These are phyloP conservation scores for Zoysia japonica DNA, from an alignment of 176 grass and related monocot genomes.

Conservation along the genomic window DNA sequence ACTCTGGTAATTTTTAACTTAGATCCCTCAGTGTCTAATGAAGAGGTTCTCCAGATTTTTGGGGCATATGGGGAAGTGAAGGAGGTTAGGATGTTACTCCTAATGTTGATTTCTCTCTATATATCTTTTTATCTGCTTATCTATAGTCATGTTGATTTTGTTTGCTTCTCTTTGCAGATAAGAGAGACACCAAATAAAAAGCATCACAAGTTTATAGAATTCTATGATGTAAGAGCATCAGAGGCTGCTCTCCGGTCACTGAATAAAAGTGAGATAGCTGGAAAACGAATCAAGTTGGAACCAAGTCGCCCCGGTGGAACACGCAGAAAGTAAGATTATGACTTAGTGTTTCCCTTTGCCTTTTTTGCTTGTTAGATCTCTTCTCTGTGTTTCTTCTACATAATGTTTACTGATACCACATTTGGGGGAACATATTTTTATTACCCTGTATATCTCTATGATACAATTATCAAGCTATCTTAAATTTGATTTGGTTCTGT, in stretches of 20 bases:
- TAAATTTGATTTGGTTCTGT: slow-evolving; percentile 9
- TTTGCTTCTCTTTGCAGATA: slow-evolving; percentile 55
- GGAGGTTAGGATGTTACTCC: slow-evolving; percentile 55
- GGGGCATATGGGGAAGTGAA: slow-evolving; percentile 93
- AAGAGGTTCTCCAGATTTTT: slow-evolving; percentile 77
- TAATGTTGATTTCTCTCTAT: slow-evolving; percentile 13
- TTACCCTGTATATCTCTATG: not conserved
- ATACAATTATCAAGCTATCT: not conserved
- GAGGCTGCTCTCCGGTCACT: slow-evolving; percentile 85
- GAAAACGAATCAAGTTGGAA: slow-evolving; percentile 91
- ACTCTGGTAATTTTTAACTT: slow-evolving; percentile 95
- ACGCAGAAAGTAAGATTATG: slow-evolving; percentile 73
- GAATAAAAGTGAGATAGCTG: slow-evolving; percentile 95
- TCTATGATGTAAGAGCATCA: slow-evolving; percentile 91
- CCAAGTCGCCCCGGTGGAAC: slow-evolving; percentile 89
- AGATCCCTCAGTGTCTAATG: slow-evolving; percentile 87
- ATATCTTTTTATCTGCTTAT: slow-evolving; percentile 11
- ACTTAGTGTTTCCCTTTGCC: slow-evolving; percentile 18
- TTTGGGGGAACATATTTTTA: not conserved
- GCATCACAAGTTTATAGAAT: slow-evolving; percentile 98
- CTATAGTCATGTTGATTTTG: slow-evolving; percentile 13
- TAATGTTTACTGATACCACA: slow-evolving; percentile 20
- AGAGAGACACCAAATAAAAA: slow-evolving; percentile 94
- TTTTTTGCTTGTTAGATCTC: slow-evolving; percentile 16
- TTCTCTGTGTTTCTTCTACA: slow-evolving; percentile 15